phyloP scores from a whole-genome alignment of 306 rosid genomes.

The Vachellia collinsii region DNA sequence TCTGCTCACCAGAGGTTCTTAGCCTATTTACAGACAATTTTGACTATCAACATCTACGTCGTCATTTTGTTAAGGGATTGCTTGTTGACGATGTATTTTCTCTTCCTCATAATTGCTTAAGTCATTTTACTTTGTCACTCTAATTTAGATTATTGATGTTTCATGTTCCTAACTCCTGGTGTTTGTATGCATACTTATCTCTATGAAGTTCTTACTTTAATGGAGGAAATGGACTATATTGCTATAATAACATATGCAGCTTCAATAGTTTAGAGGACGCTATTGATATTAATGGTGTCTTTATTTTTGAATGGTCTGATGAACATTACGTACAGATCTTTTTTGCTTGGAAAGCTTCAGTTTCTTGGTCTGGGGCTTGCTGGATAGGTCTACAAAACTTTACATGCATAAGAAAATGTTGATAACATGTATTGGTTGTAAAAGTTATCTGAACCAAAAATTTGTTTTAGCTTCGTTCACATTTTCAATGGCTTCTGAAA shows the following conservation, averaged over 20 bases:
- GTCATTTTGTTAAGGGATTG: conserved; percentile 96
- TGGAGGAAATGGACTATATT: conserved; percentile 2
- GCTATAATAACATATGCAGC: conserved; percentile 26
- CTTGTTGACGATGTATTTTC: conserved; percentile 85
- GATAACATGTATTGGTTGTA: neutral
- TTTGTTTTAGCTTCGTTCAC: neutral
- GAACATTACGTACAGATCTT: neutral
- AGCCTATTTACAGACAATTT: conserved; percentile 95
- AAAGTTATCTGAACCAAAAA: neutral
- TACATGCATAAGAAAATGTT: neutral
- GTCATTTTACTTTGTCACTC: conserved; percentile 29
- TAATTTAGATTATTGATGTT: neutral
- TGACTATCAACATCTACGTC: conserved; percentile 97
- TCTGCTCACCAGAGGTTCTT: conserved; percentile 97
- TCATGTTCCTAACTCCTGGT: neutral
- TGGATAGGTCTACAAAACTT: neutral
- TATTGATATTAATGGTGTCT: neutral
- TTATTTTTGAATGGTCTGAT: neutral
- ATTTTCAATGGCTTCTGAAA: neutral
- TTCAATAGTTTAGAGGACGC: neutral
- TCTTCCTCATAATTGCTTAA: conserved; percentile 29
- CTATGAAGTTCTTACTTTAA: conserved; percentile 28
- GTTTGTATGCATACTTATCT: neutral
- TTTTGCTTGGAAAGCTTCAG: neutral
- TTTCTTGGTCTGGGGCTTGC: neutral